A percentile compares a stretch with the other conserved stretches of the same genome.
These are phyloP conservation scores for Plectosphaerella sp. DNA, from an alignment of 2,329 filamentous ascomycete genomes.

Conservation along the genomic window DNA sequence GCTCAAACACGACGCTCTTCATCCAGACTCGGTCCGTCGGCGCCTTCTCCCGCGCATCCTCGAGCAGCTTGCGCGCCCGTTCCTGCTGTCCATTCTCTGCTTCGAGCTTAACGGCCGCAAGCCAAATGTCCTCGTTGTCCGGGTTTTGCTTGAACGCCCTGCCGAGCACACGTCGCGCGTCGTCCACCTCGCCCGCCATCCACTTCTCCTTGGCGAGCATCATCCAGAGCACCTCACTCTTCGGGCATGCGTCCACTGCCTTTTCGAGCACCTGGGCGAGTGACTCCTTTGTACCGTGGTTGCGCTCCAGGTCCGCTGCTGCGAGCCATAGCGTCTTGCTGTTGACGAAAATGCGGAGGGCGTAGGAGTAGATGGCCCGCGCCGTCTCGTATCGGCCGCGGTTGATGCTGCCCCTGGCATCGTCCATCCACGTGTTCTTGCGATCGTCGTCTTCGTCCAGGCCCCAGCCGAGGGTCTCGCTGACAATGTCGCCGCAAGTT, in stretches of 20 bases:
- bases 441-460: conserved; percentile 95
- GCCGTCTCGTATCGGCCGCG: conserved; percentile 86
- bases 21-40: conserved; percentile 97
- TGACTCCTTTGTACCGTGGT: conserved; percentile 78
- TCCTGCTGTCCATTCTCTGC: conserved; percentile 81
- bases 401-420: conserved; percentile 77
- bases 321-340: conserved; percentile 87
- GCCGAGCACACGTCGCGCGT: conserved; percentile 78
- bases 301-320: conserved; percentile 85
- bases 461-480: conserved; percentile 87
- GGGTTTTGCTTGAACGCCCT: conserved; percentile 92
- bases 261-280: conserved; percentile 86
- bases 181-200: conserved; percentile 82
- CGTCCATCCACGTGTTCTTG: conserved; percentile 93
- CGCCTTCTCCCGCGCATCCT: conserved; percentile 79
- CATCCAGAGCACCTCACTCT: conserved; percentile 90
- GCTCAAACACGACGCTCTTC: conserved; percentile 90
- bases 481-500: conserved; percentile 85
- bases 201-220: conserved; percentile 93
- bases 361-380: conserved; percentile 88
- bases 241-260: conserved; percentile 88
- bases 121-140: conserved; percentile 97
- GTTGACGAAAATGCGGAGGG: conserved; percentile 82
- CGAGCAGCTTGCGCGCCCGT: conserved; percentile 76
- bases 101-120: conserved; percentile 93